Evolutionary conservation across 2,329 filamentous ascomycete species (phyloP).

Genomic region (Berkeleyomyces basicola): DNA sequence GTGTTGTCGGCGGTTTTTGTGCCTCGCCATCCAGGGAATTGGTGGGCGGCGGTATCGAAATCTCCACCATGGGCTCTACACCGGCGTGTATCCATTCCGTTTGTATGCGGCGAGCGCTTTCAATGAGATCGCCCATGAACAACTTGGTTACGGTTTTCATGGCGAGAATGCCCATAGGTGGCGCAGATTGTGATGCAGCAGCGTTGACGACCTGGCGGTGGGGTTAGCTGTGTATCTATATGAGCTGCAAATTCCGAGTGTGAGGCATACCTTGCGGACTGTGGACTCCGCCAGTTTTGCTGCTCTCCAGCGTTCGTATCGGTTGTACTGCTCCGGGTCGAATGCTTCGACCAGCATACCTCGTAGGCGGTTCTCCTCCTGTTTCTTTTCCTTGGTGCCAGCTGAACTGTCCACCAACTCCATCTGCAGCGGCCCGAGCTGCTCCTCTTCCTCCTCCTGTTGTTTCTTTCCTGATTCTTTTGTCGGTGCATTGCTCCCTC

Average conservation of each 20-base stretch:
- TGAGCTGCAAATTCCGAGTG: conserved; percentile 1
- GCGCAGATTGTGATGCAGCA: conserved; percentile 64
- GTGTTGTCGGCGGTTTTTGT: conserved; percentile 7
- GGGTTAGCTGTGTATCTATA: neutral
- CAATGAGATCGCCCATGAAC: conserved; percentile 61
- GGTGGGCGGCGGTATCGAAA: conserved; percentile 26
- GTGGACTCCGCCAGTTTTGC: conserved; percentile 52
- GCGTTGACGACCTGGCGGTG: conserved; percentile 52
- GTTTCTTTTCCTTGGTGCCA: conserved; percentile 49
- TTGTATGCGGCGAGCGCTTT: conserved; percentile 53
- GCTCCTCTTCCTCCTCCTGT: conserved; percentile 41
- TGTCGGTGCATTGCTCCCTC: conserved; percentile 26
- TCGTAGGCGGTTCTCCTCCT: conserved; percentile 39
- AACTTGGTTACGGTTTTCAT: conserved; percentile 62
- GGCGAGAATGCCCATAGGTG: conserved; percentile 55
- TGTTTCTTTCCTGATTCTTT: conserved; percentile 29
- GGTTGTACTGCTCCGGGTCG: conserved; percentile 47
- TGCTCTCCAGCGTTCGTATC: conserved; percentile 55
- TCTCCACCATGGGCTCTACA: conserved; percentile 39
- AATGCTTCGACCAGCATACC: conserved; percentile 49
- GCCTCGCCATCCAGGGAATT: conserved; percentile 16
- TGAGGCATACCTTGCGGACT: conserved; percentile 43
- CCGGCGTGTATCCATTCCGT: conserved; percentile 48
- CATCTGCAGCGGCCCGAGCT: conserved; percentile 23
- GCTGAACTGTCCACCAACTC: conserved; percentile 42